Percentiles rank a stretch among this genome's conserved stretches.
Evolutionary conservation across 2,329 filamentous ascomycete species (phyloP).

Genomic region (Nigrospora oryzae): DNA sequence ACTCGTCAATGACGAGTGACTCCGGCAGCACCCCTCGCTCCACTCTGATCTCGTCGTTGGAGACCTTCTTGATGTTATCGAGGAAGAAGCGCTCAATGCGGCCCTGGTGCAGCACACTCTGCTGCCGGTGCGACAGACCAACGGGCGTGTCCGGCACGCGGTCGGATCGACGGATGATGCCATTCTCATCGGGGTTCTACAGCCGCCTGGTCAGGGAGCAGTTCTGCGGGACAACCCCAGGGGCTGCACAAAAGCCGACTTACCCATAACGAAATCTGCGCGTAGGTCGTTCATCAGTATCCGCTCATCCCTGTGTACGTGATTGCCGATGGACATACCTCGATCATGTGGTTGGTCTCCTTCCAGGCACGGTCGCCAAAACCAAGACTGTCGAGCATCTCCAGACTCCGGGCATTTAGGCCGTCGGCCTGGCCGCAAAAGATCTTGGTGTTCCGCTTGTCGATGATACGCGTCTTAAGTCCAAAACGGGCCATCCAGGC

Average conservation of each 20-base stretch:
- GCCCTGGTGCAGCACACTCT: constrained; percentile 63
- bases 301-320: no score
- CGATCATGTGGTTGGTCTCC: constrained; percentile 61
- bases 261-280: constrained; percentile 20
- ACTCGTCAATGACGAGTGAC: constrained; percentile 43
- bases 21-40: constrained; percentile 54
- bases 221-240: background rate
- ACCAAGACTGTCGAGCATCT: constrained; percentile 65
- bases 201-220: constrained; percentile 16
- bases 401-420: constrained; percentile 55
- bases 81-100: constrained; percentile 61
- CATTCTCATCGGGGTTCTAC: constrained; percentile 54
- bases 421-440: constrained; percentile 36
- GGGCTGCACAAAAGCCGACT: constrained; percentile 3
- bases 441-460: constrained; percentile 30
- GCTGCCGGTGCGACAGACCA: constrained; percentile 53
- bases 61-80: constrained; percentile 48
- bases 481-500: constrained; percentile 32
- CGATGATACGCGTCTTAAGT: constrained; percentile 31
- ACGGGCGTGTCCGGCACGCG: constrained; percentile 55
- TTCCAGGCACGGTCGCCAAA: constrained; percentile 57
- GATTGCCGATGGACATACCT: constrained; percentile 30
- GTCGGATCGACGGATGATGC: constrained; percentile 47
- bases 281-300: background rate
- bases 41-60: constrained; percentile 37